Base-by-base conservation (phyloP, 2,329 filamentous ascomycete genomes). In the Monilinia fructigena region DNA sequence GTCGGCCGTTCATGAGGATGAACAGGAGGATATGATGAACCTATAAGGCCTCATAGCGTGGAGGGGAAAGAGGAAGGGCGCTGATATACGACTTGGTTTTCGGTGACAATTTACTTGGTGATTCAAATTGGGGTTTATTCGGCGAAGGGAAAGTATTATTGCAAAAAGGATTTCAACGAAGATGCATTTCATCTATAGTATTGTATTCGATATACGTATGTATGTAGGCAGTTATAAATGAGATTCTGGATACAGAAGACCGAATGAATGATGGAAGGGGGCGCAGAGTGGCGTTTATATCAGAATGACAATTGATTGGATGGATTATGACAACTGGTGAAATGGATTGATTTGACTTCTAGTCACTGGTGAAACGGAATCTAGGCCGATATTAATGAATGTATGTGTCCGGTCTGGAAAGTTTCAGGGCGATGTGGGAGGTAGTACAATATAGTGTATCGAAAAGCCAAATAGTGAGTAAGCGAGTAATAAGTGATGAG, bases 261-360 rank as follows among this genome's bases (percentile, higher is more conserved):
- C n/a, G 3, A n/a, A 48, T 10, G 7, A 8, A 48, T 20, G 20
- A n/a, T n/a, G 20, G 45, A n/a, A 20, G 45, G 6, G 45, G 47
- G 26, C 82, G 68, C 90, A 87, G 1, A 92, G 26, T 99, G 71
- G 95, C 95, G 12, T 97, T 95, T 77, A 99, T 23, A 48, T 18
- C 42, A 60, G 42, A 59, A 59, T 59, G 55, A 45, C 7, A 47
- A 8, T 31, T 47, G 26, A 31, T 12, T 47, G 26, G 12, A 28
- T 45, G n/a, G 55, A 8, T 31, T n/a, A 18, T 26, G 40, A 11
- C 99, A 94, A 91, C 88, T 52, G 95, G 99, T 81, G 99, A 98
- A 77, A 78, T 89, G 42, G 98, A 99, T 76, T 83, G 23, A n/a
- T 16, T 42, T 42, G 40, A 16, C 14, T 55, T 16, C 20, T 8